Percentiles rank a stretch among this genome's conserved stretches.
Evolutionary conservation across 2,329 filamentous ascomycete species (phyloP).

Genomic region (Colletotrichum sp.): DNA sequence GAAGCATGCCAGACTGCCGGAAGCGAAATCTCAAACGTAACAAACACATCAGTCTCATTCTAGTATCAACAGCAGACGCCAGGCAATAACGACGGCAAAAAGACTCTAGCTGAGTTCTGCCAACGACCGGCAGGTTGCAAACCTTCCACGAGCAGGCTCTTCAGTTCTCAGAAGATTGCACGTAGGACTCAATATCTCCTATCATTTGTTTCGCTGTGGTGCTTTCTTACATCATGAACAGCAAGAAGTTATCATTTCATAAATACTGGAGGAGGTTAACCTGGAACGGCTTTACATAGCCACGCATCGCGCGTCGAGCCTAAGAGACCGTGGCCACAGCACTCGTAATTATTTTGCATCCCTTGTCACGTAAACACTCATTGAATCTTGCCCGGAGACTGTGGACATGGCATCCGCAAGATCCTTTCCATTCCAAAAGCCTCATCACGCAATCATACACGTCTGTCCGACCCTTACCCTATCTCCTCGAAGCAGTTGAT

Average conservation of each 20-base stretch:
- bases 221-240: background rate
- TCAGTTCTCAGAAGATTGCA: background rate
- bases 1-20: background rate
- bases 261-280: background rate
- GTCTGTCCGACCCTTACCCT: background rate
- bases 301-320: background rate
- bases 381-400: background rate
- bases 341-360: no score
- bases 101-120: accelerated
- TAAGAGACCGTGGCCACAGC: background rate
- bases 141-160: accelerated
- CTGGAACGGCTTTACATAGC: background rate
- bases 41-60: background rate
- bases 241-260: accelerated
- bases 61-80: background rate
- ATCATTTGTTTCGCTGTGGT: background rate
- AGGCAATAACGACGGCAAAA: background rate
- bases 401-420: background rate
- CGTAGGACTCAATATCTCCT: accelerated
- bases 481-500: background rate
- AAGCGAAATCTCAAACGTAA: background rate
- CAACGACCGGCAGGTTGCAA: background rate
- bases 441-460: background rate
- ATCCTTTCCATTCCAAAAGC: background rate
- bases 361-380: no score